Base-by-base conservation (phyloP, 1,284 basidiomycete genomes). In the Cutaneotrichosporon arboriforme region DNA sequence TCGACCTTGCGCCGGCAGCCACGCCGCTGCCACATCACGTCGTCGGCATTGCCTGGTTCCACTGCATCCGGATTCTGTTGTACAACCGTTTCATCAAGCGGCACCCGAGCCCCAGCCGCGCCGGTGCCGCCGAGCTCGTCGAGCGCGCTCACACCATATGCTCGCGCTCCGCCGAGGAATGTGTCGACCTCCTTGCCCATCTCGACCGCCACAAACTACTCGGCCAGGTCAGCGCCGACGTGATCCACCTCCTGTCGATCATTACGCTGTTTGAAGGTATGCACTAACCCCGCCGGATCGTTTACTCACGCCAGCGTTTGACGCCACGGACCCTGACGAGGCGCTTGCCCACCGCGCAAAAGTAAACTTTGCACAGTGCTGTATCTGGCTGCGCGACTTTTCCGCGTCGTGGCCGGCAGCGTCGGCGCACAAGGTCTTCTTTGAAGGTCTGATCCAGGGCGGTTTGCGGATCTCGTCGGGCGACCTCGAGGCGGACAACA, bases 401-500 rank as follows among this genome's bases (percentile, higher is more conserved):
- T 65, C 62, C 4, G 55, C 57, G 4, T 68, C 66, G 4, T 74
- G 72, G 72, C 63, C 72, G 1, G 63, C 67, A 1, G 69, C 72
- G 1, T 69, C 67, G 3, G 60, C 67, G 7, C 70, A 72, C 55
- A 65, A 68, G 50, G 50, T 71, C 10, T 74, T 72, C 58, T 70
- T 74, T 43, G 72, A 74, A 42, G 69, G 66, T 9, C 57, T 73
- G 34, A 70, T 73, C 47, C 64, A 66, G 46, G 69, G 69, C 8
- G 70, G 69, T 4, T 50, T 68, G 3, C 60, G 63, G 47, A 44
- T 58, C 17, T 47, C 51, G 4, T 52, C 50, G 1, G 53, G 54
- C 17, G 57, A 59, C 40, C 44, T 51, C 31, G 33, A 33, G 14
- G 17, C 34, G 20, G 35, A 55, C 42, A 37, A 55, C 49, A 5